Percentiles rank a stretch among this genome's conserved stretches.
phyloP scores from a whole-genome alignment of 2,329 filamentous ascomycete species.

The Botrytis medusae region DNA sequence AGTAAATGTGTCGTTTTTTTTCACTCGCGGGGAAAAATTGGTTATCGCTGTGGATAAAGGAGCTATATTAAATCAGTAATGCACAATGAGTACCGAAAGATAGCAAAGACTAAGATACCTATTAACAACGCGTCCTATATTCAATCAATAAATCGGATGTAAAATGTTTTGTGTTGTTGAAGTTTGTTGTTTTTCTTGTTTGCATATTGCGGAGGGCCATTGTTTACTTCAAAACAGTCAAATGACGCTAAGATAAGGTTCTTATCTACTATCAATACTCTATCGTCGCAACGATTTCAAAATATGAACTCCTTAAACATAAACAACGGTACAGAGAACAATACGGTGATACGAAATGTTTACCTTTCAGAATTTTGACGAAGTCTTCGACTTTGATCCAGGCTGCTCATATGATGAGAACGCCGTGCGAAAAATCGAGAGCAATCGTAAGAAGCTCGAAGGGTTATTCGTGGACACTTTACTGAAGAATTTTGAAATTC shows the following conservation, averaged over 20 bases:
- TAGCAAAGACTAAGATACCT: background rate
- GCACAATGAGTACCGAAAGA: background rate
- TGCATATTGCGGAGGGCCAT: slow-evolving; percentile 12
- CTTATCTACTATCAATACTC: slow-evolving; percentile 21
- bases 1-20: slow-evolving; percentile 21
- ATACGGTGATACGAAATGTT: slow-evolving; percentile 48
- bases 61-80: slow-evolving; percentile 7
- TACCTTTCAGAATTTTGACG: slow-evolving; percentile 65
- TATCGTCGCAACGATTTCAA: slow-evolving; percentile 1
- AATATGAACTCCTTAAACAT: slow-evolving; percentile 4
- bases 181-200: slow-evolving; percentile 16
- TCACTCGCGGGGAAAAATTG: slow-evolving; percentile 19
- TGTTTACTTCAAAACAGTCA: slow-evolving; percentile 23
- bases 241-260: slow-evolving; percentile 32
- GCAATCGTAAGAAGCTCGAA: slow-evolving; percentile 65
- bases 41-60: background rate
- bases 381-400: slow-evolving; percentile 63
- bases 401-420: slow-evolving; percentile 63
- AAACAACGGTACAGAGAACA: background rate
- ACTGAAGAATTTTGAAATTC: slow-evolving; percentile 66
- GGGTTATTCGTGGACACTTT: slow-evolving; percentile 82
- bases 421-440: slow-evolving; percentile 61
- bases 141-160: slow-evolving; percentile 6
- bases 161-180: slow-evolving; percentile 3
- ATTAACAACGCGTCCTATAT: background rate